phyloP scores from a whole-genome alignment of 2,329 filamentous ascomycete species.

The Penicillium sp. region DNA sequence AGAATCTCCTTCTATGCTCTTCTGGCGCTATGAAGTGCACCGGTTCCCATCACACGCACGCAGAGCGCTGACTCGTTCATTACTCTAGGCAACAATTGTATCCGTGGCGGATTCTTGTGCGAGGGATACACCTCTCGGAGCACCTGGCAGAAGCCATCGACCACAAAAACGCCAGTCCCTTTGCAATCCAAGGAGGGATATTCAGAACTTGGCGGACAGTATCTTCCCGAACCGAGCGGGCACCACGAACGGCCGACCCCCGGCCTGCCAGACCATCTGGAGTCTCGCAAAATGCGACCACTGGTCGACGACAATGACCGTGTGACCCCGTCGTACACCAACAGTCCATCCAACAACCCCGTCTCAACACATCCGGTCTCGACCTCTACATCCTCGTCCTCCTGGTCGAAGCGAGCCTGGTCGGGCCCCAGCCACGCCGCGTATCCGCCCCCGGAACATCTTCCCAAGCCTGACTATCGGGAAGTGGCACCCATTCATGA shows the following conservation, averaged over 20 bases:
- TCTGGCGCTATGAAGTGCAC: no score
- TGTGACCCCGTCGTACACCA: conserved; percentile 32
- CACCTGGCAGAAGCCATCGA: conserved; percentile 71
- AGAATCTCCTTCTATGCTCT: no score
- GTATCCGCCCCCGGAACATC: conserved; percentile 34
- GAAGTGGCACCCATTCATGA: conserved; percentile 38
- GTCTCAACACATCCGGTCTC: conserved; percentile 23
- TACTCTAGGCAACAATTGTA: conserved; percentile 72
- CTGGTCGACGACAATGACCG: conserved; percentile 43
- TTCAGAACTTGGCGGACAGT: conserved; percentile 32
- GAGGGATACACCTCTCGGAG: conserved; percentile 80
- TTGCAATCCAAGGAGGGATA: conserved; percentile 75
- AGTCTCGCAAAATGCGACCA: conserved; percentile 43
- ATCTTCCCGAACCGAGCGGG: conserved; percentile 34
- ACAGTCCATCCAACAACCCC: conserved; percentile 33
- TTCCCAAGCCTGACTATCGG: conserved; percentile 36
- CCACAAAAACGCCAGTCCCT: conserved; percentile 61
- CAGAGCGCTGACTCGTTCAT: conserved; percentile 4
- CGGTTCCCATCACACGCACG: no score
- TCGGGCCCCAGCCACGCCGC: conserved; percentile 31
- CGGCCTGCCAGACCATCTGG: conserved; percentile 30
- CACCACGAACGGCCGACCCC: conserved; percentile 35
- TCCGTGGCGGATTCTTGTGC: conserved; percentile 82
- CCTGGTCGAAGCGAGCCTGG: conserved; percentile 40
- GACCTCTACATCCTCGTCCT: conserved; percentile 18